A percentile compares a stretch with the other conserved stretches of the same genome.
Evolutionary conservation across 441 rosid species (phyloP).

Genomic region (Kokia cookei): DNA sequence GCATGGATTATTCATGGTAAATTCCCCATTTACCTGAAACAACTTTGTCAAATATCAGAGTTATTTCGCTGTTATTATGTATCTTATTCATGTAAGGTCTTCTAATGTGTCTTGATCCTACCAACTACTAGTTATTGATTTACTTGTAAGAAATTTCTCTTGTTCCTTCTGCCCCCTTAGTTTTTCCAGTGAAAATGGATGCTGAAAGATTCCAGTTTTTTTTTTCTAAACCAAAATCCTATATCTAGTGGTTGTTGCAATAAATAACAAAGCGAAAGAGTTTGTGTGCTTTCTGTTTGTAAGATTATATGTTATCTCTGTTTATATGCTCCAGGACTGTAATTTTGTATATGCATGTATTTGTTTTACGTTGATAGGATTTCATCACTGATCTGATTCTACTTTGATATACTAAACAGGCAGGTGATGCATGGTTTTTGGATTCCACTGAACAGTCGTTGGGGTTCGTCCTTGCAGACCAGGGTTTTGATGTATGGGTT

Average conservation of each 20-base stretch:
- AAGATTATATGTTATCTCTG: background rate
- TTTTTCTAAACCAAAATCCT: background rate
- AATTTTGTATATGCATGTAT: background rate
- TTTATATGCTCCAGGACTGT: background rate
- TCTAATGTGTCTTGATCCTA: background rate
- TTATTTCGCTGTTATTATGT: background rate
- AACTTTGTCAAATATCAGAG: background rate
- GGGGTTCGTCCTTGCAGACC: slow-evolving; percentile 83
- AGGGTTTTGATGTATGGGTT: slow-evolving; percentile 89
- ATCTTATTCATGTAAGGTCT: background rate
- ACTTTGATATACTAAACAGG: slow-evolving; percentile 27
- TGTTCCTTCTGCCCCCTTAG: background rate
- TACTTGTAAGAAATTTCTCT: background rate
- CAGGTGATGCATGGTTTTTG: slow-evolving; percentile 87
- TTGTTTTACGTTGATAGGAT: background rate
- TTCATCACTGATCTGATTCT: background rate
- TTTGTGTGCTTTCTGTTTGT: background rate
- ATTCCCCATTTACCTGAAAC: background rate
- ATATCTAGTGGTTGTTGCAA: background rate
- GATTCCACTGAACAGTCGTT: slow-evolving; percentile 55
- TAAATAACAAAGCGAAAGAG: background rate
- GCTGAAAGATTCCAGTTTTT: background rate
- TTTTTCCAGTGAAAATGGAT: background rate
- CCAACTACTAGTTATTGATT: background rate
- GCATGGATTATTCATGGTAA: slow-evolving; percentile 45